Conservation (phyloP, 139 green algal genomes). For the Closterium sp. region DNA sequence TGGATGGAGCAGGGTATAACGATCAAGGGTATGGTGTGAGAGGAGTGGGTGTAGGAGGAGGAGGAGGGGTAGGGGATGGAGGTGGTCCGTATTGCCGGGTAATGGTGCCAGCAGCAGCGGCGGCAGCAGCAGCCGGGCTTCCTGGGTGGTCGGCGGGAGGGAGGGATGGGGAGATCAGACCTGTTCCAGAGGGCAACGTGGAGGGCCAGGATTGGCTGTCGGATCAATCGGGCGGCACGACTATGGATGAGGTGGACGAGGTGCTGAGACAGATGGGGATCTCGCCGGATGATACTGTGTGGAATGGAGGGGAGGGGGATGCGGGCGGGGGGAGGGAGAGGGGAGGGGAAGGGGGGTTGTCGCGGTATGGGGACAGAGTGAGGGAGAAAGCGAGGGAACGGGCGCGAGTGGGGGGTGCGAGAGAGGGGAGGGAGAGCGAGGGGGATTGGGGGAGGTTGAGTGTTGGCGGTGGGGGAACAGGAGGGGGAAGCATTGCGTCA, state of each 20-base stretch:
- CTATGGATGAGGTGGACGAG: neutral
- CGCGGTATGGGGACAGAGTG: neutral
- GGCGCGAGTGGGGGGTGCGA: neutral
- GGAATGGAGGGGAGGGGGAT: neutral
- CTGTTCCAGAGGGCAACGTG: neutral
- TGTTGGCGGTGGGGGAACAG: neutral
- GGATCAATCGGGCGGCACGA: neutral
- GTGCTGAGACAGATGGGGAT: neutral
- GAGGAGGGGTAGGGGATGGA: neutral
- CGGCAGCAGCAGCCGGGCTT: neutral
- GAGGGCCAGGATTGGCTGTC: neutral
- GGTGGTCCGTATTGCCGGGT: neutral
- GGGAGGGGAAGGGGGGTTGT: neutral
- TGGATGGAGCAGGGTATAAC: neutral
- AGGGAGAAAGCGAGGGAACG: neutral
- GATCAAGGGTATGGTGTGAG: neutral
- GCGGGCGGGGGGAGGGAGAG: neutral
- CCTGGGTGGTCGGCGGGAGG: neutral
- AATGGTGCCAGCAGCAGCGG: neutral
- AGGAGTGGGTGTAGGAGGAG: neutral
- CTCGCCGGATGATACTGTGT: neutral
- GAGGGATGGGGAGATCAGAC: neutral
- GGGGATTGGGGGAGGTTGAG: neutral
- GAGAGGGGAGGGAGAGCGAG: neutral
- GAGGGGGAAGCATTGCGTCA: neutral